Conservation (phyloP, 495 filamentous ascomycete species). For the Lasiosphaeria miniovina region DNA sequence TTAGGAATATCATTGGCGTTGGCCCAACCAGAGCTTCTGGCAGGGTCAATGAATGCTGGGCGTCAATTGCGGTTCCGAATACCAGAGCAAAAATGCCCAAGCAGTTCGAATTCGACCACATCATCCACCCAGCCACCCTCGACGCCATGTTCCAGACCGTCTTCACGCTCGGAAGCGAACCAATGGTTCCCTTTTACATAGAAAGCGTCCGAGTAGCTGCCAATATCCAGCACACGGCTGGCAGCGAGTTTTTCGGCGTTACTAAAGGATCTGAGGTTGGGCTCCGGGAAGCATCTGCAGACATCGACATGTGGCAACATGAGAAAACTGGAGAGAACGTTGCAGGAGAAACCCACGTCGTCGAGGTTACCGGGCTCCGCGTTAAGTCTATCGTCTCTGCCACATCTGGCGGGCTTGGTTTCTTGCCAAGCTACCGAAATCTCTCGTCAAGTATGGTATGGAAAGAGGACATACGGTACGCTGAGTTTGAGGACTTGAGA, state of each 20-base stretch:
- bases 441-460: constrained; percentile 31
- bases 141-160: constrained; percentile 11
- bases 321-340: neutral
- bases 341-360: neutral
- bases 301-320: constrained; percentile 13
- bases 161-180: constrained; percentile 8
- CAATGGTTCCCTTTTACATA: constrained; percentile 16
- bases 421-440: constrained; percentile 31
- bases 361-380: constrained; percentile 15
- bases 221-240: constrained; percentile 4
- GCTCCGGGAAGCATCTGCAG: constrained; percentile 10
- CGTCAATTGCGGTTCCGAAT: constrained; percentile 33
- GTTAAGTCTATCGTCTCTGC: constrained; percentile 8
- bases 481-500: neutral
- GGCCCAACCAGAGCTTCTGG: constrained; percentile 3
- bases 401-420: constrained; percentile 13
- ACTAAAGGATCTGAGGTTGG: constrained; percentile 12
- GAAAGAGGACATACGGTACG: constrained; percentile 20
- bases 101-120: constrained; percentile 29
- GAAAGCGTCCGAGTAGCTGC: constrained; percentile 25
- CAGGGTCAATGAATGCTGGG: constrained; percentile 11
- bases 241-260: constrained; percentile 11
- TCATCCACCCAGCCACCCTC: constrained; percentile 7
- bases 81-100: constrained; percentile 40
- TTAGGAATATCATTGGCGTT: constrained; percentile 10